Conservation (phyloP, 2,329 filamentous ascomycete genomes). For the Fusarium sp. region DNA sequence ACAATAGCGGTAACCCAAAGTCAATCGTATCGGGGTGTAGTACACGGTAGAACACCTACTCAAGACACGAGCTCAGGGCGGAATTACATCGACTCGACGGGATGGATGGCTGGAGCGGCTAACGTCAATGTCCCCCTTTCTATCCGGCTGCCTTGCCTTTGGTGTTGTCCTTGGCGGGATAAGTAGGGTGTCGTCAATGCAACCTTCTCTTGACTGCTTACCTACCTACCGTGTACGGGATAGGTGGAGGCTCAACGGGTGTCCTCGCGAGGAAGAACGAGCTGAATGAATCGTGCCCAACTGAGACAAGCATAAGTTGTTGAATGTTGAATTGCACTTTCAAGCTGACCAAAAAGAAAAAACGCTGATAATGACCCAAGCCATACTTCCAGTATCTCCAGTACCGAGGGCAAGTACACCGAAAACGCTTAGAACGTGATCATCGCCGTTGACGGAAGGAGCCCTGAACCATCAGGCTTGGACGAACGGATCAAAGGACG, state of each 20-base stretch:
- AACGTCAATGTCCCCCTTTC: conserved; percentile 16
- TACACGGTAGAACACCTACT: conserved; percentile 1
- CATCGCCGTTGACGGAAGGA: conserved; percentile 19
- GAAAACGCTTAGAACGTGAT: not conserved
- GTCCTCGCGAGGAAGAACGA: not conserved
- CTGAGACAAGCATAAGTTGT: conserved; percentile 8
- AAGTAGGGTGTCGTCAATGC: conserved; percentile 44
- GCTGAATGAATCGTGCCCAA: conserved; percentile 4
- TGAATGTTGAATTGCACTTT: not conserved
- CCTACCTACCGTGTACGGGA: not conserved
- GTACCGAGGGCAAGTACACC: not conserved
- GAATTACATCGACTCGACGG: conserved; percentile 10
- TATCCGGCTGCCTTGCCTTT: conserved; percentile 17
- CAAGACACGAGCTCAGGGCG: conserved; percentile 9
- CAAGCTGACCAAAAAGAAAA: not conserved
- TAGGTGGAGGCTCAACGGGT: not conserved
- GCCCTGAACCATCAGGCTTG: not conserved
- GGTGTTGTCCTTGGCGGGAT: conserved; percentile 21
- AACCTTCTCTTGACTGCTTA: conserved; percentile 15
- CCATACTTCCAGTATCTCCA: no score
- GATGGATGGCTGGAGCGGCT: conserved; percentile 36
- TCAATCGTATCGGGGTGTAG: conserved; percentile 20
- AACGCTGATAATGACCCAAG: not conserved
- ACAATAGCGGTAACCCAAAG: not conserved
- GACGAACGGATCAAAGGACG: conserved; percentile 23